Evolutionary conservation across 225 moss, liverwort and hornwort genomes (phyloP).

Genomic region (Straminergon stramineum): DNA sequence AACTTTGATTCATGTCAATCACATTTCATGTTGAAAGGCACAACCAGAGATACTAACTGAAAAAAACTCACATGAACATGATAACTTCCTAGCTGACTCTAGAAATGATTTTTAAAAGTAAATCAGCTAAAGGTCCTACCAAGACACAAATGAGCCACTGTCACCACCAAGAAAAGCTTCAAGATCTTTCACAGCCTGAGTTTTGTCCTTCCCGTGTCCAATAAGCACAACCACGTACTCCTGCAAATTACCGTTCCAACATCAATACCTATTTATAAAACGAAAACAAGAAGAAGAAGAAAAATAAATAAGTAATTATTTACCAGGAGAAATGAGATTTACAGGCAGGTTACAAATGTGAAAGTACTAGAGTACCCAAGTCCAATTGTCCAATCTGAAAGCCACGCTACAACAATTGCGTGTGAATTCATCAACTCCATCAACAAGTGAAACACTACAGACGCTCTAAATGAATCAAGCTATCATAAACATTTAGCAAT

Average conservation of each 20-base stretch:
- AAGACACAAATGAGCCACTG: conserved; percentile 64
- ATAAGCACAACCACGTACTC: conserved; percentile 81
- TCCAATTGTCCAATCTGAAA: background rate
- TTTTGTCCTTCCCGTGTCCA: conserved; percentile 69
- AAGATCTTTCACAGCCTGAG: conserved; percentile 65
- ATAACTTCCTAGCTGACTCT: background rate
- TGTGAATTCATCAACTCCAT: background rate
- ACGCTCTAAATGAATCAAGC: background rate
- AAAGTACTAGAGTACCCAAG: background rate
- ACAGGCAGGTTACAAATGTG: background rate
- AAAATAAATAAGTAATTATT: background rate
- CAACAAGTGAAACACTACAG: background rate
- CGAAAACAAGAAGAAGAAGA: too few species aligned
- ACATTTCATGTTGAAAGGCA: background rate
- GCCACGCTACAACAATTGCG: background rate
- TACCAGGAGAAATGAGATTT: background rate
- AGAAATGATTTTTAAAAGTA: background rate
- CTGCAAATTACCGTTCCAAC: conserved; percentile 16
- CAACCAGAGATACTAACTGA: background rate
- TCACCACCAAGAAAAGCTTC: conserved; percentile 84
- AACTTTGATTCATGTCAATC: background rate
- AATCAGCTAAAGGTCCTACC: conserved; percentile 25
- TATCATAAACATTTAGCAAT: background rate
- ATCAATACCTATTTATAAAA: background rate
- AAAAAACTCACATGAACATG: background rate